Conservation (phyloP, 164 flowering plant genomes). For the Houttuynia cordata region DNA sequence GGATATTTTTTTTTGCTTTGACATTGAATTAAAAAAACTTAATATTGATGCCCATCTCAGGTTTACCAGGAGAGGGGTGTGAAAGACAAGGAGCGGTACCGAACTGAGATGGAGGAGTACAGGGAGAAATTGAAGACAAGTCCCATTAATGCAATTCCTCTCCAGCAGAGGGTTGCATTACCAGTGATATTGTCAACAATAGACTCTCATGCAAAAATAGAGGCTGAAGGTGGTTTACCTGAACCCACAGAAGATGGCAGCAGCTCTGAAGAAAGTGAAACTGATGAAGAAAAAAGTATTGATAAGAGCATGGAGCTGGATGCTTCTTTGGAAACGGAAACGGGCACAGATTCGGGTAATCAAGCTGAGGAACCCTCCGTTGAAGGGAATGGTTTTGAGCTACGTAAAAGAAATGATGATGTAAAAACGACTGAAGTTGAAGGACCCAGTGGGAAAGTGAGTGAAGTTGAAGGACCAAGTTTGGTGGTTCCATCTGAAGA, state of each 20-base stretch:
- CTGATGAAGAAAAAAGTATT: slow-evolving; percentile 23
- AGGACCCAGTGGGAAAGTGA: not conserved
- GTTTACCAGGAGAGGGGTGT: slow-evolving; percentile 83
- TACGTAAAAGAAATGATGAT: slow-evolving; percentile 6
- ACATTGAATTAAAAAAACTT: not conserved
- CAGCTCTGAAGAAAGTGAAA: slow-evolving; percentile 30
- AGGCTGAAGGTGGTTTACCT: slow-evolving; percentile 21
- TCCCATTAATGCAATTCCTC: slow-evolving; percentile 43
- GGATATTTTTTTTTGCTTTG: too few species aligned
- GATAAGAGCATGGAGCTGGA: slow-evolving; percentile 20
- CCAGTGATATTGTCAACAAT: slow-evolving; percentile 19
- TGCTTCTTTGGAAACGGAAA: slow-evolving; percentile 11
- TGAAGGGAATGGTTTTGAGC: slow-evolving; percentile 14
- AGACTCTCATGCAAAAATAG: slow-evolving; percentile 20
- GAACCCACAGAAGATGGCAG: slow-evolving; percentile 23
- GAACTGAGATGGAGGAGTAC: slow-evolving; percentile 72
- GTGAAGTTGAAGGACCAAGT: not conserved
- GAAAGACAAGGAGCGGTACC: slow-evolving; percentile 80
- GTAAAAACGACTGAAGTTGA: slow-evolving; percentile 5
- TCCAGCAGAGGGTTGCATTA: slow-evolving; percentile 40
- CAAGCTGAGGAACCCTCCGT: slow-evolving; percentile 9
- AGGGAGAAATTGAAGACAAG: slow-evolving; percentile 41
- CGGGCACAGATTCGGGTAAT: slow-evolving; percentile 11
- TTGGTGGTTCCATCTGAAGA: not conserved
- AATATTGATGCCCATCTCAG: slow-evolving; percentile 24